These are phyloP conservation scores for Geoglossum glabrum DNA, from an alignment of 495 filamentous ascomycete species.

Conservation along the genomic window DNA sequence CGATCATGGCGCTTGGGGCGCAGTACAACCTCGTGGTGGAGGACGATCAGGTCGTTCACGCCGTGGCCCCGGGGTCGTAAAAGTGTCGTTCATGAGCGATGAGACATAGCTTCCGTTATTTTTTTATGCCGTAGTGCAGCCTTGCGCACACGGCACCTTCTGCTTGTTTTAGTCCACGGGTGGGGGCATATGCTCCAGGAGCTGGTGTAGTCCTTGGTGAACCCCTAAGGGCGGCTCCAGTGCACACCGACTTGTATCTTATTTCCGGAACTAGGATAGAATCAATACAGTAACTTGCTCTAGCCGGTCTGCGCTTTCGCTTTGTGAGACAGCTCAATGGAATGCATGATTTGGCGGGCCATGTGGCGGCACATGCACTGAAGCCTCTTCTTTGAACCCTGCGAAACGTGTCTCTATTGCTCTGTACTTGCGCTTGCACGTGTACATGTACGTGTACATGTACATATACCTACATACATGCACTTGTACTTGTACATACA, in stretches of 20 bases:
- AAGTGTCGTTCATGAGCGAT: too few relatives aligned
- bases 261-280: background rate
- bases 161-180: too few relatives aligned
- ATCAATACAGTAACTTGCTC: background rate
- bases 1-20: conserved; percentile 42
- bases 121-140: too few relatives aligned
- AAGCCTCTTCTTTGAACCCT: background rate
- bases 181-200: background rate
- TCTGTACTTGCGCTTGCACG: too few relatives aligned
- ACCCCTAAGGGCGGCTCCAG: background rate
- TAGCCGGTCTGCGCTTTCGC: background rate
- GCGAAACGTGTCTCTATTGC: too few relatives aligned
- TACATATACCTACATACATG: too few relatives aligned
- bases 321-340: background rate
- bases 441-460: too few relatives aligned
- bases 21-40: conserved; percentile 51
- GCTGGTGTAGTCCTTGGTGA: background rate
- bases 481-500: too few relatives aligned
- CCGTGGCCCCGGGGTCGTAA: too few relatives aligned
- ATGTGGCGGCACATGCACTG: background rate
- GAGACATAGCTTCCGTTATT: too few relatives aligned
- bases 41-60: conserved; percentile 44
- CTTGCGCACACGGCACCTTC: too few relatives aligned
- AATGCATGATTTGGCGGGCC: background rate
- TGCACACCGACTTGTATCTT: background rate